Conservation (phyloP, 441 rosid genomes). For the Metrosideros polymorpha region DNA sequence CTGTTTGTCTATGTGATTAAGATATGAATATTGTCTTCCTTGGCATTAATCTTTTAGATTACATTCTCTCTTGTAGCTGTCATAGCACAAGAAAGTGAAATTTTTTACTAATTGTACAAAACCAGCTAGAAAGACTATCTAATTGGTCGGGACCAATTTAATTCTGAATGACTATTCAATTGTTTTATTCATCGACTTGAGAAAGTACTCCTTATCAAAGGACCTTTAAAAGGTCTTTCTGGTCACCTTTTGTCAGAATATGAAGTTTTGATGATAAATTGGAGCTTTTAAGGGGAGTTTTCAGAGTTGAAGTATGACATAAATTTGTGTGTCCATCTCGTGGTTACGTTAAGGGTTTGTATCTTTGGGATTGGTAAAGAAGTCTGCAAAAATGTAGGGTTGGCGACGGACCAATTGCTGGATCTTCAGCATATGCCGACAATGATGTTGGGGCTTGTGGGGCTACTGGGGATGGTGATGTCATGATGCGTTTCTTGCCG, state of each 20-base stretch:
- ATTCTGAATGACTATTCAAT: neutral
- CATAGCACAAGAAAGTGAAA: neutral
- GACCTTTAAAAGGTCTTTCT: neutral
- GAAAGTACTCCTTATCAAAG: neutral
- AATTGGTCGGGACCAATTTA: neutral
- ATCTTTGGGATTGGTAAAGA: neutral
- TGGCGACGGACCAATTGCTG: slow-evolving; percentile 87
- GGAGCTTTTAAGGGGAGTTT: neutral
- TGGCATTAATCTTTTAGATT: neutral
- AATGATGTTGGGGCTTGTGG: slow-evolving; percentile 93
- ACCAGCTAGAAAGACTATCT: neutral
- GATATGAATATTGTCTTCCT: neutral
- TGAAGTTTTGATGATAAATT: neutral
- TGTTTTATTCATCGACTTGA: neutral
- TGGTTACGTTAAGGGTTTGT: neutral
- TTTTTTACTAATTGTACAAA: neutral
- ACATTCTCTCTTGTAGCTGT: neutral
- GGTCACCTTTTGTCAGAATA: neutral
- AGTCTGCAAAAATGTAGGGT: slow-evolving; percentile 40
- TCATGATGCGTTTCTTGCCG: slow-evolving; percentile 96
- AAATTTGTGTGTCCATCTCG: neutral
- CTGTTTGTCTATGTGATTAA: neutral
- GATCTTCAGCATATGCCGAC: slow-evolving; percentile 83
- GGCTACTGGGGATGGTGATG: slow-evolving; percentile 93
- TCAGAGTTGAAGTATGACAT: neutral